These are phyloP conservation scores for Phaeosphaeria sp. DNA, from an alignment of 2,329 filamentous ascomycete genomes.

Conservation along the genomic window DNA sequence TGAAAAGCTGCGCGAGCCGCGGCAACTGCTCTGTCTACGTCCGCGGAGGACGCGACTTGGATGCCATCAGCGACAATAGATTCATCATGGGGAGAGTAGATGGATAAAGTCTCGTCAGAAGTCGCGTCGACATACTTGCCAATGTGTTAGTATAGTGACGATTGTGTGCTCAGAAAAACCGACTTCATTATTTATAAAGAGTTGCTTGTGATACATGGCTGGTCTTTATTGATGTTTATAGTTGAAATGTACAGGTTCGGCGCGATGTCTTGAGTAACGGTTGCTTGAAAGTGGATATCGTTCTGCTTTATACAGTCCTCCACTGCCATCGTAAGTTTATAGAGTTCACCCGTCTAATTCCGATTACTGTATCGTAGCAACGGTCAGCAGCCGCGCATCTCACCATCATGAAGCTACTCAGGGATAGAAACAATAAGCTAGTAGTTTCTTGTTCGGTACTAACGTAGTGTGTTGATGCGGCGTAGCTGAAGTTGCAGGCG, in stretches of 20 bases:
- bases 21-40: constrained; percentile 36
- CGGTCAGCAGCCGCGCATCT: constrained; percentile 6
- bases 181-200: constrained; percentile 41
- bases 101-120: constrained; percentile 25
- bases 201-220: constrained; percentile 22
- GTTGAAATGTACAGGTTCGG: background rate
- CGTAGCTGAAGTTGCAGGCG: background rate
- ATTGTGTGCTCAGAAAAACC: background rate
- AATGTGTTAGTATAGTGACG: background rate
- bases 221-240: background rate
- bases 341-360: background rate
- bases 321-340: background rate
- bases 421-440: background rate
- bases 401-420: background rate
- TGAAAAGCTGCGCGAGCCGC: constrained; percentile 32
- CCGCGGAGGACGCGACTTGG: constrained; percentile 25
- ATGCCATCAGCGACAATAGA: constrained; percentile 28
- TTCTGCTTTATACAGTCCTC: background rate
- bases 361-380: too few relatives aligned
- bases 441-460: background rate
- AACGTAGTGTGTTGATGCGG: background rate
- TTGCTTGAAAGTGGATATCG: background rate
- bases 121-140: constrained; percentile 31
- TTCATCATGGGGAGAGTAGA: constrained; percentile 34
- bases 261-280: background rate